Base-by-base conservation (phyloP, 768 basidiomycete genomes). In the Dacryopinax primogenitus region DNA sequence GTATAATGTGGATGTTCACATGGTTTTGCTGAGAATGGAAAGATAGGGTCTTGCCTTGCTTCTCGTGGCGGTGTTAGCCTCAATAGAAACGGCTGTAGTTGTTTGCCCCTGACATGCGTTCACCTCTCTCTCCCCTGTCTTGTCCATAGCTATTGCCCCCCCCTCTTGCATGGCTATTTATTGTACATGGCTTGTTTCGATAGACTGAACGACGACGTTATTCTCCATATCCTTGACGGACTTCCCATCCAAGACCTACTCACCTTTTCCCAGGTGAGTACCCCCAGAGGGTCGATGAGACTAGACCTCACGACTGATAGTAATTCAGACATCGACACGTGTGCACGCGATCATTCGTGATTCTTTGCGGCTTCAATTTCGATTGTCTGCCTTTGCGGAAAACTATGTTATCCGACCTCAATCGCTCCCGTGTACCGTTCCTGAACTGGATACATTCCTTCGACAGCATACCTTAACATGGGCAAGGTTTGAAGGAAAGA, bases 61-160 rank as follows among this genome's bases (percentile, higher is more conserved):
- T 47, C 45, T 47, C 45, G 45, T 58, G 51, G 51, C 51, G 18
- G 51, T 58, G 51, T 58, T 32, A 58, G 51, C 26, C 51, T 58
- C 26, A 32, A 30, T 23, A 58, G 4, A 11, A 6, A 58, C 26
- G 51, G 30, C 51, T 58, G 51, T 30, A 23, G 15, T 11, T 30
- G 18, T 18, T 13, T 30, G 3, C 26, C 30, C 32, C 51, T 58
- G 26, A 58, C 30, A 58, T 58, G 51, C 51, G 26, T n/a, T n/a
- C n/a, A n/a, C 51, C 30, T 26, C 4, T 58, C 9, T 4, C 51
- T 58, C 51, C 26, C 9, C 30, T 28, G n/a, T n/a, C n/a, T 58
- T 58, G 51, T 58, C 15, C 51, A 58, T 58, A 58, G 4, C 30
- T 58, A 23, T 58, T 23, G 32, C 7, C 21, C 30, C 26, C 32